phyloP scores from a whole-genome alignment of 2,329 filamentous ascomycete species.

The Ophiostoma piceae region DNA sequence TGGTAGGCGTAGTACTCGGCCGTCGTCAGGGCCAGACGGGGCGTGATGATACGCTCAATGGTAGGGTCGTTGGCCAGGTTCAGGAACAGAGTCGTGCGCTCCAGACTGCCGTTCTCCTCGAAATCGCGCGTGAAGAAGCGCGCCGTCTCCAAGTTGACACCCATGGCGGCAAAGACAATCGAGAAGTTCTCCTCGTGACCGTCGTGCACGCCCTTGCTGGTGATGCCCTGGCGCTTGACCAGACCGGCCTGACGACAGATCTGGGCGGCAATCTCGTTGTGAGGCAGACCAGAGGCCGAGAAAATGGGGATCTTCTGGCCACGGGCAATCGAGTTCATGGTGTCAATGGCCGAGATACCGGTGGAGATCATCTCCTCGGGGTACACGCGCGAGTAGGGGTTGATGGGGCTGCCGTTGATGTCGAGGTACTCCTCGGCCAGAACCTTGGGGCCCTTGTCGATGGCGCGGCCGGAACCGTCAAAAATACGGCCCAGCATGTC shows the following conservation, averaged over 20 bases:
- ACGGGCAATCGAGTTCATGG: slow-evolving; percentile 96
- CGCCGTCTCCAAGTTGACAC: slow-evolving; percentile 98
- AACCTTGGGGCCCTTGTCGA: slow-evolving; percentile 98
- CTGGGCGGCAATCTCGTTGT: slow-evolving; percentile 98
- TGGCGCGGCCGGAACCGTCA: slow-evolving; percentile 93
- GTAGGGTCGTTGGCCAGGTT: slow-evolving; percentile 99
- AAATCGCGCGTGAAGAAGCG: slow-evolving; percentile 99
- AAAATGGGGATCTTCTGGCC: slow-evolving; percentile 99
- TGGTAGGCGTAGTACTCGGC: slow-evolving; percentile 99
- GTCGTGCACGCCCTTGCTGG: slow-evolving; percentile 93
- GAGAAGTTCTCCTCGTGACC: slow-evolving; percentile 99
- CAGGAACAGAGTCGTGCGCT: slow-evolving; percentile 93
- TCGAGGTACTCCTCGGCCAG: slow-evolving; percentile 96
- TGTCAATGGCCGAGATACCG: slow-evolving; percentile 97
- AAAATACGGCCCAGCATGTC: slow-evolving; percentile 99
- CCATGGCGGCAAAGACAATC: slow-evolving; percentile 99
- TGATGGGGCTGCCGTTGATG: slow-evolving; percentile 98
- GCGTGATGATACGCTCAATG: slow-evolving; percentile 99
- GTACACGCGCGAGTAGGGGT: slow-evolving; percentile 95
- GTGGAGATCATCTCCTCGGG: slow-evolving; percentile 99
- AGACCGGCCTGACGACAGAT: slow-evolving; percentile 96
- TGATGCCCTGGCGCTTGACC: slow-evolving; percentile 69
- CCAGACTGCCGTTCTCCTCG: slow-evolving; percentile 98
- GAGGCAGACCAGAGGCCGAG: slow-evolving; percentile 93
- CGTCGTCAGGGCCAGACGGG: slow-evolving; percentile 93